Conservation (phyloP, 306 rosid genomes). For the Trichosanthes truncata region DNA sequence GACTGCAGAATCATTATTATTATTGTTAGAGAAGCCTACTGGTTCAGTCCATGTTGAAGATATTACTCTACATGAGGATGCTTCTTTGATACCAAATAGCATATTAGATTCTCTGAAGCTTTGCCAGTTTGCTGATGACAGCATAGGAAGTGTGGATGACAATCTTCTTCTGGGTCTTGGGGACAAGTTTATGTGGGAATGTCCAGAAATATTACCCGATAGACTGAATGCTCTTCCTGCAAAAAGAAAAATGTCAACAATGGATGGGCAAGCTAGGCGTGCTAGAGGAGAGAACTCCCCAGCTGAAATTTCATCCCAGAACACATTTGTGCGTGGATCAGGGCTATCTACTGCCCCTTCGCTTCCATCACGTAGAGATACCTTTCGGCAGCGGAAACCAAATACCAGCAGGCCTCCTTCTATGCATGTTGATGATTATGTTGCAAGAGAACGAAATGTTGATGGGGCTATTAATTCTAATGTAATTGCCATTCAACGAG, state of each 20-base stretch:
- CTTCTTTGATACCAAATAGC: constrained; percentile 33
- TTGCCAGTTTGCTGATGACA: constrained; percentile 39
- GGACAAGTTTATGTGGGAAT: constrained; percentile 85
- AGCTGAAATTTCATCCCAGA: constrained; percentile 48
- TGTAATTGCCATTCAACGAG: constrained; percentile 69
- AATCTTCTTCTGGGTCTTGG: constrained; percentile 51
- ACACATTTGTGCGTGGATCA: constrained; percentile 54
- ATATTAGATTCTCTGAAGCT: constrained; percentile 35
- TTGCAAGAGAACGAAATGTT: constrained; percentile 89
- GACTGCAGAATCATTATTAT: constrained; percentile 42
- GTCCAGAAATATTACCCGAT: constrained; percentile 90
- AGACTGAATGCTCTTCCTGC: constrained; percentile 50
- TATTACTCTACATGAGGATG: constrained; percentile 17
- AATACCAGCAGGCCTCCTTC: constrained; percentile 99
- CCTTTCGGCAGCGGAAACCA: constrained; percentile 95
- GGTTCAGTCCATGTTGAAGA: constrained; percentile 40
- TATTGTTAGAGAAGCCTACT: constrained; percentile 52
- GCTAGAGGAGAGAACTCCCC: constrained; percentile 73
- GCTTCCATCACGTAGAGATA: constrained; percentile 89
- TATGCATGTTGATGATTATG: constrained; percentile 97
- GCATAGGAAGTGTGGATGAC: constrained; percentile 51
- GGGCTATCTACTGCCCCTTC: constrained; percentile 51
- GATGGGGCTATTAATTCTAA: constrained; percentile 63
- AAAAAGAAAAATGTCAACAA: constrained; percentile 54
- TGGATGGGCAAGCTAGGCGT: constrained; percentile 70